Conservation (phyloP, 352 stramenopile species). For the Pythium angustatum region DNA sequence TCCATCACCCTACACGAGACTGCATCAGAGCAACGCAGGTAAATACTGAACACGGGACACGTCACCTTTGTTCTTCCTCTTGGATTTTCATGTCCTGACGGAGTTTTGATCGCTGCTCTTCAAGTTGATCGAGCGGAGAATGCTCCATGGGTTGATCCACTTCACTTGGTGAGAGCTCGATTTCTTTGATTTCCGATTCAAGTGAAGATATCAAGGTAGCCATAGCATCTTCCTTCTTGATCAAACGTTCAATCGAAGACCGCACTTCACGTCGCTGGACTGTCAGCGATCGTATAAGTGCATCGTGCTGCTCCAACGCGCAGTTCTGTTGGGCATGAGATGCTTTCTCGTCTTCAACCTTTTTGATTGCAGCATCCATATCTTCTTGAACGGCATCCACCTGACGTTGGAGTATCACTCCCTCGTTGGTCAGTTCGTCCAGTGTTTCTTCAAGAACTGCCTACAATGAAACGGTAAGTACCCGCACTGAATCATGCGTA, state of each 20-base stretch:
- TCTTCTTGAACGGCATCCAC: not conserved
- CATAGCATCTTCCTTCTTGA: constrained; percentile 2
- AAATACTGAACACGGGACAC: not conserved
- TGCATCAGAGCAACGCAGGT: not conserved
- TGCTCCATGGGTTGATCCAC: constrained; percentile 10
- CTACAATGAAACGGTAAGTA: too few species aligned
- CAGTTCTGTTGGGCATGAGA: not conserved
- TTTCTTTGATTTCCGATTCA: not conserved
- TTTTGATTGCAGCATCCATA: not conserved
- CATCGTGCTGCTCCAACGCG: not conserved
- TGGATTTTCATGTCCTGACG: not conserved
- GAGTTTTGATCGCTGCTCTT: not conserved
- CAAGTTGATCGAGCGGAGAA: not conserved
- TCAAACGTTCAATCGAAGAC: not conserved
- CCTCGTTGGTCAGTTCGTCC: not conserved
- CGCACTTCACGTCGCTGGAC: not conserved
- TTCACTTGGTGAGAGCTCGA: not conserved
- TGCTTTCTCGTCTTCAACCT: not conserved
- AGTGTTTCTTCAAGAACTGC: not conserved
- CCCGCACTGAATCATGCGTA: too few species aligned
- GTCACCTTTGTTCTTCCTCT: constrained; percentile 14
- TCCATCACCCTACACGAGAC: constrained; percentile 16
- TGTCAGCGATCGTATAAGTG: not conserved
- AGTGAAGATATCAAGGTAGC: not conserved
- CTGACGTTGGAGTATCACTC: not conserved